phyloP scores from a whole-genome alignment of 805 yeast species.

The Pichia insulana region DNA sequence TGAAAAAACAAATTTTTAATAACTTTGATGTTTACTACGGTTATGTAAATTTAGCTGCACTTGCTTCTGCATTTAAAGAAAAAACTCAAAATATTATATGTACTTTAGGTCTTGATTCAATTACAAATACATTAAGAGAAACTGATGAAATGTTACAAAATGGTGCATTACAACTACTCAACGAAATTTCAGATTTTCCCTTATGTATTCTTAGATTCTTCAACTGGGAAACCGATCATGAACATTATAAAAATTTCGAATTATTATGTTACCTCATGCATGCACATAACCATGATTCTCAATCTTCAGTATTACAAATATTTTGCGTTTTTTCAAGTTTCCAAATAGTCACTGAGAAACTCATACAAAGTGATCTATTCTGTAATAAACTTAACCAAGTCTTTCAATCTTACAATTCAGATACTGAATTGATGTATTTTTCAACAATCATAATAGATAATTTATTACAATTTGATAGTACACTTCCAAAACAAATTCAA shows the following conservation, averaged over 20 bases:
- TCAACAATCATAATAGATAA: neutral
- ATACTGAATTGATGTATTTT: conserved; percentile 15
- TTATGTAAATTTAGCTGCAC: conserved; percentile 41
- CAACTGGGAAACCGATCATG: conserved; percentile 34
- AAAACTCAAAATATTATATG: conserved; percentile 30
- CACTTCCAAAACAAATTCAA: too few species aligned
- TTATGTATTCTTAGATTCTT: conserved; percentile 46
- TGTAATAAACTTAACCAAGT: conserved; percentile 12
- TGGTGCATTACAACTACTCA: conserved; percentile 40
- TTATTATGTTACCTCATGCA: conserved; percentile 33
- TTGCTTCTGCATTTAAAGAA: conserved; percentile 33
- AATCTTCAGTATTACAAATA: conserved; percentile 25
- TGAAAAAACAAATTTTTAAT: conserved; percentile 23
- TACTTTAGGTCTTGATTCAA: conserved; percentile 27
- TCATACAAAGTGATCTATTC: conserved; percentile 17
- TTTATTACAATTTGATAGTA: neutral
- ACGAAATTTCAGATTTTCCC: conserved; percentile 35
- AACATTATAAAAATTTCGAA: conserved; percentile 33
- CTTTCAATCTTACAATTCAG: conserved; percentile 12
- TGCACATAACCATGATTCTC: conserved; percentile 33
- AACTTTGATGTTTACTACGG: conserved; percentile 35
- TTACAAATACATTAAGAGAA: conserved; percentile 29
- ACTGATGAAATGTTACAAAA: conserved; percentile 34
- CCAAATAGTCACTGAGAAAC: conserved; percentile 18
- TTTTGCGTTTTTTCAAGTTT: conserved; percentile 25